phyloP scores from a whole-genome alignment of 129 eudicot genomes.

The Chrysanthemum seticuspe region DNA sequence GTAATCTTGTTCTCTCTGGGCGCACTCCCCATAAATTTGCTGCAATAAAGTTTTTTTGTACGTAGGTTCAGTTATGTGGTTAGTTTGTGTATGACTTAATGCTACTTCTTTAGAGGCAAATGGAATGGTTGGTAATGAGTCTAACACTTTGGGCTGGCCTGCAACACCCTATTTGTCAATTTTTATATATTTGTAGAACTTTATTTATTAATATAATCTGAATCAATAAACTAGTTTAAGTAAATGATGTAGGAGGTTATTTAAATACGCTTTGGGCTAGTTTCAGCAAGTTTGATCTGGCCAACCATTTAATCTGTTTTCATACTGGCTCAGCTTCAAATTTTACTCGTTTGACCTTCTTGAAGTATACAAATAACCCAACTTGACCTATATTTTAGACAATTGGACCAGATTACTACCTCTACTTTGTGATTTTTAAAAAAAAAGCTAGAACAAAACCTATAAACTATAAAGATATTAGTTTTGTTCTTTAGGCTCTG shows the following conservation, averaged over 20 bases:
- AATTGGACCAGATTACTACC: not conserved
- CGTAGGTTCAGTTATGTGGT: not conserved
- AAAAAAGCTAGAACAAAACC: no score
- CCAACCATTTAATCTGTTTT: not conserved
- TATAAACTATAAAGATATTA: no score
- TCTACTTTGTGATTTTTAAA: not conserved
- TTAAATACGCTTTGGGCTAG: not conserved
- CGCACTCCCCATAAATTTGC: not conserved
- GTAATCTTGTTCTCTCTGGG: conserved; percentile 26
- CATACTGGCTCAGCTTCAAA: not conserved
- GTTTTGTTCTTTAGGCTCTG: no score
- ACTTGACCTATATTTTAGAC: no score
- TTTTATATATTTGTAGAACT: no score
- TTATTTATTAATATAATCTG: no score
- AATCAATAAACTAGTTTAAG: not conserved
- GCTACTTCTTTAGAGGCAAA: not conserved
- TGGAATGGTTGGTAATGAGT: not conserved
- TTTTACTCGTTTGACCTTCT: not conserved
- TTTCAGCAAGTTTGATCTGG: not conserved
- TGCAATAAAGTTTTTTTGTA: not conserved
- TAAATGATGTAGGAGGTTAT: conserved; percentile 1
- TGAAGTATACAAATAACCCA: not conserved
- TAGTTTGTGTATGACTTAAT: not conserved
- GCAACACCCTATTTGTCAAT: no score
- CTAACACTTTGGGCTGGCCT: no score